These are phyloP conservation scores for Zygoascus ofunaensis DNA, from an alignment of 805 yeast species.

Conservation along the genomic window DNA sequence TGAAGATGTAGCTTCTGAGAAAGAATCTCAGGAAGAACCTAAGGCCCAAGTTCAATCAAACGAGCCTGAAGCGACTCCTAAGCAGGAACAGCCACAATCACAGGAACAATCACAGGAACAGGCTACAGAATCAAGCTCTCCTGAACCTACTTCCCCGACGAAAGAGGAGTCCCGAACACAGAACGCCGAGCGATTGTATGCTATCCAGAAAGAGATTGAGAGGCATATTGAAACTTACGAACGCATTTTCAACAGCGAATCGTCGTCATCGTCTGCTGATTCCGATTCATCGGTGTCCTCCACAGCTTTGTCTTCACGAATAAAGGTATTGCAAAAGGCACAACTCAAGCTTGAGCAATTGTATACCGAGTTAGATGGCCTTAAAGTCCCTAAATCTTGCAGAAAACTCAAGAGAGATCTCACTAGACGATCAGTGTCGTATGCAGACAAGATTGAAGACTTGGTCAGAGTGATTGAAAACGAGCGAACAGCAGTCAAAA, in stretches of 20 bases:
- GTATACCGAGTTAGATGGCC: conserved; percentile 18
- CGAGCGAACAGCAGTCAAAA: conserved; percentile 9
- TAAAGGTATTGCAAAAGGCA: conserved; percentile 21
- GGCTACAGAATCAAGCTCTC: conserved; percentile 1
- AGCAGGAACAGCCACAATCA: not conserved
- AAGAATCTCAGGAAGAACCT: not conserved
- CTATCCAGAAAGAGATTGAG: conserved; percentile 12
- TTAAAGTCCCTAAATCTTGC: conserved; percentile 5
- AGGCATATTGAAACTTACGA: conserved; percentile 16
- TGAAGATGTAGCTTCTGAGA: not conserved
- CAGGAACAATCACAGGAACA: not conserved
- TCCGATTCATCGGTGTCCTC: conserved; percentile 6
- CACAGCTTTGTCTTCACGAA: conserved; percentile 15
- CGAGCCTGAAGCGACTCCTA: not conserved
- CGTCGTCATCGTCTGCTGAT: conserved; percentile 6
- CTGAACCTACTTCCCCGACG: conserved; percentile 3
- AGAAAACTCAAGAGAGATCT: conserved; percentile 17
- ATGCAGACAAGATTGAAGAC: conserved; percentile 20
- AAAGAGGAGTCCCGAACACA: not conserved
- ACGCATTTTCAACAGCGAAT: conserved; percentile 10
- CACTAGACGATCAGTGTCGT: conserved; percentile 12
- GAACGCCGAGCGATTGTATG: conserved; percentile 3
- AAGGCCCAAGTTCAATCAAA: too few relatives aligned
- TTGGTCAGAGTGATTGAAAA: conserved; percentile 12
- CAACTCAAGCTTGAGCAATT: conserved; percentile 20